Evolutionary conservation across 1,284 basidiomycete genomes (phyloP).

Genomic region (Ganoderma meredithae): DNA sequence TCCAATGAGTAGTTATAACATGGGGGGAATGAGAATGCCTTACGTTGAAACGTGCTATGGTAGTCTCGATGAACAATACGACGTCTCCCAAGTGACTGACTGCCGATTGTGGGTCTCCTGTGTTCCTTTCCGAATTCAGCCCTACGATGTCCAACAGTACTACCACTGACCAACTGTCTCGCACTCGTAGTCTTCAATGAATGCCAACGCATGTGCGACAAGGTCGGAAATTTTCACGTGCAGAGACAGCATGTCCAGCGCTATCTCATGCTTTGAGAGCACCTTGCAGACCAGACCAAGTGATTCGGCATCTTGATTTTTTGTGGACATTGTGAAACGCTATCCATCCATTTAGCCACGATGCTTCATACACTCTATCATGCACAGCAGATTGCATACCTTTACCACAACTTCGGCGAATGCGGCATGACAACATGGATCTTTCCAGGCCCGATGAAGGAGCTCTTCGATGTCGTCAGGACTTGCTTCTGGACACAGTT

Average conservation of each 20-base stretch:
- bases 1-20: neutral
- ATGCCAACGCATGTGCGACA: slow-evolving; percentile 63
- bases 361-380: neutral
- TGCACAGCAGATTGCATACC: slow-evolving; percentile 46
- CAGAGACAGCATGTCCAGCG: slow-evolving; percentile 75
- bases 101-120: slow-evolving; percentile 84
- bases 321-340: slow-evolving; percentile 61
- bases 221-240: slow-evolving; percentile 70
- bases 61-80: slow-evolving; percentile 73
- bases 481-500: slow-evolving; percentile 61
- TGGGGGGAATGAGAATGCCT: slow-evolving; percentile 25
- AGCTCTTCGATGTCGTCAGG: slow-evolving; percentile 58
- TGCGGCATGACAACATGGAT: slow-evolving; percentile 63
- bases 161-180: slow-evolving; percentile 72
- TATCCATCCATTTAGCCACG: slow-evolving; percentile 36
- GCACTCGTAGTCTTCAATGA: slow-evolving; percentile 77
- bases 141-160: neutral
- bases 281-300: slow-evolving; percentile 71
- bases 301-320: slow-evolving; percentile 66
- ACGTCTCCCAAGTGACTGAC: slow-evolving; percentile 78
- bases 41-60: slow-evolving; percentile 69
- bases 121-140: slow-evolving; percentile 17
- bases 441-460: slow-evolving; percentile 64
- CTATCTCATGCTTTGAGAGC: slow-evolving; percentile 61
- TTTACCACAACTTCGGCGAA: slow-evolving; percentile 67